Evolutionary conservation across 805 yeast species (phyloP).

Genomic region (Blastobotrys mokoenaii): DNA sequence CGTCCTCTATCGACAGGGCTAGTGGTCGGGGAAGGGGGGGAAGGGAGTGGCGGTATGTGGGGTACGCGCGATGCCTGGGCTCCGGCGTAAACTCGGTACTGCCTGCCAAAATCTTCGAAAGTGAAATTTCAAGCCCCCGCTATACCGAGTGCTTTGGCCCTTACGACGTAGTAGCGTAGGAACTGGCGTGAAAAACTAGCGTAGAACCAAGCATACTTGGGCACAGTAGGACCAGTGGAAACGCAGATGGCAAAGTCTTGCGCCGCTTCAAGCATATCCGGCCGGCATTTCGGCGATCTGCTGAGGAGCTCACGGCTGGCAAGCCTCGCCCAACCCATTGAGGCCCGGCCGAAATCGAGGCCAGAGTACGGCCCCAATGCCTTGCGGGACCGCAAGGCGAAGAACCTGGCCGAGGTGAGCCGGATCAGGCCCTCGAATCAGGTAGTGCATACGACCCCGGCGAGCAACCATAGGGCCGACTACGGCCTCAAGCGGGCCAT

Average conservation of each 20-base stretch:
- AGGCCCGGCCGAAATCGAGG: neutral
- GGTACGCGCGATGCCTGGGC: too few relatives aligned
- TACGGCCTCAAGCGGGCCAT: constrained; percentile 68
- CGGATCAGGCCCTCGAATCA: constrained; percentile 54
- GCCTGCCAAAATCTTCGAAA: neutral
- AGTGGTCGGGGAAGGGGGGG: too few relatives aligned
- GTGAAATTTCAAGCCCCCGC: neutral
- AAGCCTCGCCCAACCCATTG: neutral
- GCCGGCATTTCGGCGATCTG: neutral
- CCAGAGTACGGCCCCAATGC: neutral
- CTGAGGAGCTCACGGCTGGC: constrained; percentile 6
- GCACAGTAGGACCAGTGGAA: too few relatives aligned
- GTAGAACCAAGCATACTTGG: too few relatives aligned
- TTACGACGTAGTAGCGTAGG: neutral
- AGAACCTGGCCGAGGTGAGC: too few relatives aligned
- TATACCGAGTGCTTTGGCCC: neutral
- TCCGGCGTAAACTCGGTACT: too few relatives aligned
- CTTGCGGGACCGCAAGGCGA: too few relatives aligned
- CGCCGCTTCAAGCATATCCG: neutral
- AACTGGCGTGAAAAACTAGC: too few relatives aligned
- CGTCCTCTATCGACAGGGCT: too few relatives aligned
- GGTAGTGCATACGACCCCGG: constrained; percentile 58
- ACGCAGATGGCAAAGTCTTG: too few relatives aligned
- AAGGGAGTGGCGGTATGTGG: too few relatives aligned
- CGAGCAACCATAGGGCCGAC: constrained; percentile 55